phyloP scores from a whole-genome alignment of 768 basidiomycete species.

The Lepiota brunneoincarnata region DNA sequence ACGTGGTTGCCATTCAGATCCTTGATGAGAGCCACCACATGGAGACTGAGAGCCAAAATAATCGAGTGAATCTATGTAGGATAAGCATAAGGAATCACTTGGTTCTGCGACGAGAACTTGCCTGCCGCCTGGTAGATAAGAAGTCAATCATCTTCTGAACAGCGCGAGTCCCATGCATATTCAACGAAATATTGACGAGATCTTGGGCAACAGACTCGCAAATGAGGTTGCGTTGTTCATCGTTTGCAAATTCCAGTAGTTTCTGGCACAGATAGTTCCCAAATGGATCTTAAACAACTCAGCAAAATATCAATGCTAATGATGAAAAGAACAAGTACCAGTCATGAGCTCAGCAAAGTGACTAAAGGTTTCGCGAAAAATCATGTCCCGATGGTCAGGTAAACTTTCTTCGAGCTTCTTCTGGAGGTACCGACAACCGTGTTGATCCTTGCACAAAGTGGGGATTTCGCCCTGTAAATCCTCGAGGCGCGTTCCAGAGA shows the following conservation, averaged over 20 bases:
- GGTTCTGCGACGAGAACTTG: conserved; percentile 36
- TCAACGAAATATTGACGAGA: conserved; percentile 95
- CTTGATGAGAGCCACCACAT: conserved; percentile 99
- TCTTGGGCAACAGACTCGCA: conserved; percentile 98
- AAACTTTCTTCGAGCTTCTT: conserved; percentile 98
- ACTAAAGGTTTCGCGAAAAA: conserved; percentile 96
- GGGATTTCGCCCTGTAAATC: conserved; percentile 96
- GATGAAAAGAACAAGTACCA: conserved; percentile 41
- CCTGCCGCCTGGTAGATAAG: conserved; percentile 92
- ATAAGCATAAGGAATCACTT: conserved; percentile 31
- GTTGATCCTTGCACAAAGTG: conserved; percentile 95
- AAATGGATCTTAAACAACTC: conserved; percentile 73
- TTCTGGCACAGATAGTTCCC: conserved; percentile 99
- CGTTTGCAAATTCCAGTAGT: conserved; percentile 92
- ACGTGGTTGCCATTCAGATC: conserved; percentile 97
- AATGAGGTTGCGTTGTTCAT: conserved; percentile 94
- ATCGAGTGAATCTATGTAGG: conserved; percentile 90
- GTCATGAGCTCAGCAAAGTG: conserved; percentile 99
- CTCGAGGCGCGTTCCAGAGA: conserved; percentile 92
- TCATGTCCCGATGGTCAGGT: conserved; percentile 97
- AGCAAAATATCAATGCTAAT: conserved; percentile 10
- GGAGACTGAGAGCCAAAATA: conserved; percentile 93
- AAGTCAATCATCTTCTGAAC: conserved; percentile 99
- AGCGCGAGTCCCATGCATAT: conserved; percentile 99
- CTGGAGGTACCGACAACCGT: conserved; percentile 96